phyloP scores from a whole-genome alignment of 148 eudicot species.

The Rhododendron williamsianum region DNA sequence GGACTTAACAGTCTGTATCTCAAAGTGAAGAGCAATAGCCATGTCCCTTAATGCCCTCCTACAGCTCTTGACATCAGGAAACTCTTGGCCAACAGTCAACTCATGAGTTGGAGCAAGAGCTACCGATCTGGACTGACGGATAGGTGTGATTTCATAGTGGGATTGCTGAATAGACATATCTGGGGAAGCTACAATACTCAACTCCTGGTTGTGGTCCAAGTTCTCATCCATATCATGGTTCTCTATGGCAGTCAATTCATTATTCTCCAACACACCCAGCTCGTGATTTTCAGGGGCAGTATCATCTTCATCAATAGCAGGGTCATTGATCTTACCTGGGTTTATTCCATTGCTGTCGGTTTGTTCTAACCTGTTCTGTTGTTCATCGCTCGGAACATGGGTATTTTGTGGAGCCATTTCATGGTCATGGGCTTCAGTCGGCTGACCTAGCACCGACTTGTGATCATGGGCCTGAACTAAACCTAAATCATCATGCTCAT shows the following conservation, averaged over 20 bases:
- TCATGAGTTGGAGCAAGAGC: constrained; percentile 43
- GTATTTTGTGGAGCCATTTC: constrained; percentile 29
- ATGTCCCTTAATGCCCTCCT: constrained; percentile 55
- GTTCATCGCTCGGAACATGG: constrained; percentile 25
- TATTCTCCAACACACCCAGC: constrained; percentile 22
- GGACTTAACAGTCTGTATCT: constrained; percentile 67
- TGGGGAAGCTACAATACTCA: constrained; percentile 20
- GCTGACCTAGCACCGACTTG: constrained; percentile 12
- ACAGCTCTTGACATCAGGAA: constrained; percentile 63
- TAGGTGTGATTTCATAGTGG: constrained; percentile 28
- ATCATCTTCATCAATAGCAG: constrained; percentile 27
- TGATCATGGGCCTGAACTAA: constrained; percentile 11
- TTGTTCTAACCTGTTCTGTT: constrained; percentile 28
- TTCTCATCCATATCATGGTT: constrained; percentile 29
- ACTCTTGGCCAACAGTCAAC: constrained; percentile 61
- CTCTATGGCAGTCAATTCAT: constrained; percentile 30
- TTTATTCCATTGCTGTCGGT: constrained; percentile 22
- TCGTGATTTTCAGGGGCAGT: constrained; percentile 22
- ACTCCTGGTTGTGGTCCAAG: constrained; percentile 34
- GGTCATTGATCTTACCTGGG: constrained; percentile 18
- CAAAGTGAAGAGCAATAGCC: constrained; percentile 72
- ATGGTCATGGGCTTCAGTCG: constrained; percentile 11
- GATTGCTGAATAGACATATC: constrained; percentile 32
- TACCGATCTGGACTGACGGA: constrained; percentile 43
- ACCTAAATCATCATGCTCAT: constrained; percentile 14